A percentile compares a stretch with the other conserved stretches of the same genome.
Evolutionary conservation across 1,284 basidiomycete genomes (phyloP).

Genomic region (Earliella scabrosa): DNA sequence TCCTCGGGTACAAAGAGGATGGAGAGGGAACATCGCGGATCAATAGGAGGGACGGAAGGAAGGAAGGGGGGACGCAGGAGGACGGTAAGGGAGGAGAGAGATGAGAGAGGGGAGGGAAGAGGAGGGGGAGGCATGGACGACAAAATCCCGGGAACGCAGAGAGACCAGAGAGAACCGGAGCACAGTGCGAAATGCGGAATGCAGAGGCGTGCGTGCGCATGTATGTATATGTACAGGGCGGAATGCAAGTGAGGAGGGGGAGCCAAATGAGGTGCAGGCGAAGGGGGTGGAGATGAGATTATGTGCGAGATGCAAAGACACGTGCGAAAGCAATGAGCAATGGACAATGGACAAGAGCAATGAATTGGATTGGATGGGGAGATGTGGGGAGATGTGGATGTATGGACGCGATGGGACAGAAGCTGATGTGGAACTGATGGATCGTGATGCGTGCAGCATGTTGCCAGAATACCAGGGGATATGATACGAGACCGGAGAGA

Average conservation of each 20-base stretch:
- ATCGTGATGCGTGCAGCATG: no score
- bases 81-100: background rate
- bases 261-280: slow-evolving; percentile 1
- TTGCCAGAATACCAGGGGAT: slow-evolving; percentile 18
- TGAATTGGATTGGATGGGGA: background rate
- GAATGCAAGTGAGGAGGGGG: no score
- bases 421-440: background rate
- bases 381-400: no score
- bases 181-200: background rate
- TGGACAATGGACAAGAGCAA: slow-evolving; percentile 6
- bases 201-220: no score
- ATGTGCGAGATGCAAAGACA: slow-evolving; percentile 14
- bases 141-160: background rate
- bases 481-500: slow-evolving; percentile 11
- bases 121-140: background rate
- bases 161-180: background rate
- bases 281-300: no score
- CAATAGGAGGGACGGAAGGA: background rate
- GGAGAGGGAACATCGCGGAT: background rate
- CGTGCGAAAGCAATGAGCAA: slow-evolving; percentile 17
- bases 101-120: background rate
- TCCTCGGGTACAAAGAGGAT: no score
- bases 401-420: slow-evolving; percentile 1
- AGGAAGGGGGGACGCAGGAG: background rate
- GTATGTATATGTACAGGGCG: slow-evolving; percentile 10